phyloP scores from a whole-genome alignment of 345 rosid genomes.

The Eucalyptus tenuipes region DNA sequence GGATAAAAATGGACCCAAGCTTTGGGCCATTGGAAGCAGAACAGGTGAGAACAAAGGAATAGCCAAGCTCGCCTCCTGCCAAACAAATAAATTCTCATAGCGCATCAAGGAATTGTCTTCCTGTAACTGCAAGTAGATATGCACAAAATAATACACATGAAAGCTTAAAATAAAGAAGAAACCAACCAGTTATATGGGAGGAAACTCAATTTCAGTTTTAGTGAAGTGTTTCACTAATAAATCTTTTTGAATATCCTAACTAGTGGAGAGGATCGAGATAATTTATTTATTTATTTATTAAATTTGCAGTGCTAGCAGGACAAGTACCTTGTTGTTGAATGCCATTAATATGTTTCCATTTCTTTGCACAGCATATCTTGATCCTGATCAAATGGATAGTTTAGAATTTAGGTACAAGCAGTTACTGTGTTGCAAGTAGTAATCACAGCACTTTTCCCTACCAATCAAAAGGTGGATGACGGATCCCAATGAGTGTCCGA shows the following conservation, averaged over 20 bases:
- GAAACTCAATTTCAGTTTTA: background rate
- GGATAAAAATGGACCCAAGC: slow-evolving; percentile 76
- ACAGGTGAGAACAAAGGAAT: slow-evolving; percentile 95
- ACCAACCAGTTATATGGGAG: background rate
- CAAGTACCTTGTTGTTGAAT: slow-evolving; percentile 86
- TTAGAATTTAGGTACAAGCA: background rate
- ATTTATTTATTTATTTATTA: background rate
- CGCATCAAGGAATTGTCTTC: background rate
- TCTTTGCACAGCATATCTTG: slow-evolving; percentile 92
- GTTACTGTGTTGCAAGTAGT: background rate
- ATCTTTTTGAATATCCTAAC: background rate
- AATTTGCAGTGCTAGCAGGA: background rate
- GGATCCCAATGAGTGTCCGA: slow-evolving; percentile 95
- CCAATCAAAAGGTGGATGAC: slow-evolving; percentile 96
- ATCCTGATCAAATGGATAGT: slow-evolving; percentile 35
- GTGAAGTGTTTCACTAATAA: background rate
- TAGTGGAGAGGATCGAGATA: background rate
- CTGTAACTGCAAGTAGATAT: background rate
- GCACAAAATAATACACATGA: background rate
- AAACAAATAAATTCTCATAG: background rate
- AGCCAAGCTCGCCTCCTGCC: slow-evolving; percentile 83
- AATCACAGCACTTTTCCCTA: background rate
- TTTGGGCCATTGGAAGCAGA: slow-evolving; percentile 87
- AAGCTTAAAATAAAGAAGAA: background rate
- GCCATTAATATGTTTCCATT: slow-evolving; percentile 81